These are phyloP conservation scores for Boletus fagicola DNA, from an alignment of 768 basidiomycete species.

Conservation along the genomic window DNA sequence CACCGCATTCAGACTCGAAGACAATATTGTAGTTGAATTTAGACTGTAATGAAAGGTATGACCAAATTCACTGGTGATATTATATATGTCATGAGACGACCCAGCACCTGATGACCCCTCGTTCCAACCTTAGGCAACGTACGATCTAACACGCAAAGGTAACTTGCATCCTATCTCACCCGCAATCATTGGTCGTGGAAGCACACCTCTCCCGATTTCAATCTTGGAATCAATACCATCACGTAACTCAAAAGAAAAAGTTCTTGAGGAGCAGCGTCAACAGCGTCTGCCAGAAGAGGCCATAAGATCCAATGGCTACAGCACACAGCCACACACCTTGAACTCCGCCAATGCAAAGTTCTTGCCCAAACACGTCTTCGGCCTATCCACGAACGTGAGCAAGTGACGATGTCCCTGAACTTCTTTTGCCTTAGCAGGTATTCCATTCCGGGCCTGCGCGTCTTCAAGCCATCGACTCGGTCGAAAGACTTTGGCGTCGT, in stretches of 20 bases:
- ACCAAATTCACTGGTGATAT: no score
- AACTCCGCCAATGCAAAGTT: slow-evolving; percentile 42
- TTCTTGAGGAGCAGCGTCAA: slow-evolving; percentile 42
- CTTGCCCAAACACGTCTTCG: slow-evolving; percentile 47
- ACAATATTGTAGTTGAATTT: no score
- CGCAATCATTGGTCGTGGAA: slow-evolving; percentile 10
- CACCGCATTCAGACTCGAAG: no score
- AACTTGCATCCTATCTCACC: slow-evolving; percentile 26
- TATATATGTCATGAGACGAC: no score
- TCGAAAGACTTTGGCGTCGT: no score
- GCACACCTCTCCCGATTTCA: slow-evolving; percentile 6
- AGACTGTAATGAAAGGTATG: no score
- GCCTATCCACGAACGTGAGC: slow-evolving; percentile 50
- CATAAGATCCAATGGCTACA: not conserved
- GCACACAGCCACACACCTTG: slow-evolving; percentile 23
- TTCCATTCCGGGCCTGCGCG: slow-evolving; percentile 12
- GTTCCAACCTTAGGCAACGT: no score
- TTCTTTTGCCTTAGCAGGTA: slow-evolving; percentile 33
- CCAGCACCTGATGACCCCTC: no score
- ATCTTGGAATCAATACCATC: slow-evolving; percentile 37
- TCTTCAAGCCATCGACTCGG: slow-evolving; percentile 52
- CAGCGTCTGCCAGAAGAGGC: slow-evolving; percentile 27
- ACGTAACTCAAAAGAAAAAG: slow-evolving; percentile 32
- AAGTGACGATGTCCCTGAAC: slow-evolving; percentile 50
- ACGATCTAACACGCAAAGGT: slow-evolving; percentile 23